Evolutionary conservation across 2,329 filamentous ascomycete genomes (phyloP), one percentile per base, ranked within the genome.

Genomic region (Emmonsiellopsis sp.): DNA sequence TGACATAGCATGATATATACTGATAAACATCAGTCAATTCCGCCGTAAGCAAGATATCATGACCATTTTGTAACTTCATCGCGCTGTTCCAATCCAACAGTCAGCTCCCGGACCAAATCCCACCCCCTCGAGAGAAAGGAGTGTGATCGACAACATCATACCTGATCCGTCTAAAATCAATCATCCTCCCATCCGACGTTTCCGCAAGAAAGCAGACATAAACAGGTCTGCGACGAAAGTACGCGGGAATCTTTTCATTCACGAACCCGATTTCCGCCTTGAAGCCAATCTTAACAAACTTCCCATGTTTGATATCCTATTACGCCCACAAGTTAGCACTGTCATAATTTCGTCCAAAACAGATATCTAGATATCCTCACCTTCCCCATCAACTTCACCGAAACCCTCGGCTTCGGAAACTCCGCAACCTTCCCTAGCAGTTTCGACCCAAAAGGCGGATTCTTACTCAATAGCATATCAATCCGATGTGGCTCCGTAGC

Each of bases 391-490:
- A 78, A 69, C 54, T 78, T 76, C 10, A 83, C 61, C 5, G 75
- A 74, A 2, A 86, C 72, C 34, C 77, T 72, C 55, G 85, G 70
- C 57, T 80, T 82, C 0, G 93, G 93, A 61, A 96, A 97, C 0
- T 77, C 75, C 1, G 78, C 79, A 8, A 93, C 69, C 17, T 76
- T 74, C 10, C 82, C 80, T 11, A 87, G 71, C 42, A 94, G 65
- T 42, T 84, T 85, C 44, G 80, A 77, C 0, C 92, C 93, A 63
- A 87, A 95, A 0, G 92, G 89, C 0, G 90, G 88, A 59, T 95
- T 89, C 52, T 86, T 85, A 57, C 83, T 85, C 46, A 95, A 68
- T 27, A 89, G 71, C 47, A 83, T 79, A 62, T 97, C 92, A 50
- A 98, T 88, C 31, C 82, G 79, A 51, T 83, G 79, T 31, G 85